Evolutionary conservation across 2,329 filamentous ascomycete genomes (phyloP), one percentile per base, ranked within the genome.

Genomic region (Cephalotrichum gorgonifer): DNA sequence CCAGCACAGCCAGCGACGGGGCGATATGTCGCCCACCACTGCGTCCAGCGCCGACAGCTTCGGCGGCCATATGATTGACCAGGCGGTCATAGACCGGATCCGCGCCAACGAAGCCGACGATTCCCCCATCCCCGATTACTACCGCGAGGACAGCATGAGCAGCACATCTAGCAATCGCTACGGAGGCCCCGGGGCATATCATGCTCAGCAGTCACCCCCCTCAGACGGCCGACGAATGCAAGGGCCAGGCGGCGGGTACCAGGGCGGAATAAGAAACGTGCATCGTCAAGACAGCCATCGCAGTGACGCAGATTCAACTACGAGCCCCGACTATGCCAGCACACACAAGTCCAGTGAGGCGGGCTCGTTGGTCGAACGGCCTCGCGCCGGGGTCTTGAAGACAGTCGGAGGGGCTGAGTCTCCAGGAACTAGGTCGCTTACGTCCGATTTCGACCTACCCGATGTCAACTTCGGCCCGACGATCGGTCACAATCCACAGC

Each of bases 391-490:
- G 44, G 81, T 90, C 6, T 71, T 91, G 61, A 89, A 85, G 61
- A 88, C 85, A 2, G 82, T 90, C 11, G 89, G 88, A 4, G 71
- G 71, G n/a, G 58, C 60, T 3, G 65, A 69, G 9, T 39, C 35
- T n/a, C 35, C 35, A 11, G n/a, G n/a, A n/a, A 20, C 35, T 9
- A 17, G 35, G 35, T 39, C 35, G 6, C 35, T 39, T 20, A 39
- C 35, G 15, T 39, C 35, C 1, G 60, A 69, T 14, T 71, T 77
- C 23, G 74, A 79, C 50, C 81, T 95, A 52, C 87, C 88, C 1
- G 68, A 75, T 4, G 78, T 95, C 53, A 83, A 96, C 62, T 96
- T 96, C 65, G 91, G 91, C 0, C 88, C 84, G 6, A 95, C 90
- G 0, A 69, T 87, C 56, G 83, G 85, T 52, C 84, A 88, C 50